Evolutionary conservation across 75 land plant species (phyloP).

Genomic region (Cunninghamia lanceolata): DNA sequence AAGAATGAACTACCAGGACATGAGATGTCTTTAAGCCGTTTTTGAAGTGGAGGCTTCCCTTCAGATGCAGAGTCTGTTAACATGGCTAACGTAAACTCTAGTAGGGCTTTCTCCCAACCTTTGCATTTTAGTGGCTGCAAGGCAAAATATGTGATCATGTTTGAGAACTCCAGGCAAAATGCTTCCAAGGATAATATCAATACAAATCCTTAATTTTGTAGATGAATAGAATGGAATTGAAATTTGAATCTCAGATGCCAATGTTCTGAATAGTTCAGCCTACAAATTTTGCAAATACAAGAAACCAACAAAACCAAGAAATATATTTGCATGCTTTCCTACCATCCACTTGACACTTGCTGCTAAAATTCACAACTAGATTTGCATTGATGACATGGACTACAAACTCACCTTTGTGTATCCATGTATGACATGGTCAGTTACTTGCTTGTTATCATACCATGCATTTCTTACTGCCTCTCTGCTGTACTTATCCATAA

Average conservation of each 20-base stretch:
- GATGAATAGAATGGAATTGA: background rate
- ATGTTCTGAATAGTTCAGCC: background rate
- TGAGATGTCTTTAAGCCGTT: constrained; percentile 59
- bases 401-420: constrained; percentile 76
- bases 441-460: constrained; percentile 60
- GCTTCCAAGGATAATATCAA: background rate
- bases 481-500: constrained; percentile 75
- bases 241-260: background rate
- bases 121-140: constrained; percentile 80
- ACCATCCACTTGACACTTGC: background rate
- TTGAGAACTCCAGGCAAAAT: background rate
- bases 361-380: background rate
- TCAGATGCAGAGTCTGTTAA: constrained; percentile 42
- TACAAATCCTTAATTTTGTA: background rate
- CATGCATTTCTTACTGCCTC: constrained; percentile 65
- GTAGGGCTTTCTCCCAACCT: constrained; percentile 84
- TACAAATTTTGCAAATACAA: background rate
- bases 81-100: constrained; percentile 69
- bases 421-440: constrained; percentile 69
- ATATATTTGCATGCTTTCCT: background rate
- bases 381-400: background rate
- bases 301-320: background rate
- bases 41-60: constrained; percentile 34
- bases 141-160: background rate
- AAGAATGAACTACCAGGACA: constrained; percentile 70